Evolutionary conservation across 257 asterid genomes (phyloP), one percentile per base, ranked within the genome.

Genomic region (Salvia rosmarinus): DNA sequence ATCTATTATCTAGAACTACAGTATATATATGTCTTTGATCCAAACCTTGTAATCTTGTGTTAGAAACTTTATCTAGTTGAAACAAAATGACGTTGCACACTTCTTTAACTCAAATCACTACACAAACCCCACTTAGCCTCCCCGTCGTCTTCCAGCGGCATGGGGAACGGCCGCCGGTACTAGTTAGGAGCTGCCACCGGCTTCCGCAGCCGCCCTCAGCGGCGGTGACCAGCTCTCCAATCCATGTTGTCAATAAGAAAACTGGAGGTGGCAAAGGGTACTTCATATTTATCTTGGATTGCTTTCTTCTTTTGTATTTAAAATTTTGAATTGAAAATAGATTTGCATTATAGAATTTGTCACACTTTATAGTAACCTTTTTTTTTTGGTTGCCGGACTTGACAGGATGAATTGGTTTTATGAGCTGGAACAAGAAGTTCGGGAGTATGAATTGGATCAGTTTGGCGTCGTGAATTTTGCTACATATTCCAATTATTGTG

Each of bases 371-470:
- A 0, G 9, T 19, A 6, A 50, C 4, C 0, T 7, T 20, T 8
- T 25, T 25, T 17, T 6, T 47, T 1, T 47, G 0, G 9, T 50
- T 25, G 25, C 12, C 5, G 19, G 12, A 17, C 3, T 55, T 72
- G 2, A 11, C 64, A 75, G 79, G 70, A 75, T 67, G 74, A 75
- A 2, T 37, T 21, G 74, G 79, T 75, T 46, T 58, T 58, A 58
- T 49, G 75, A 75, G 23, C 3, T 75, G 4, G 68, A 67, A 57
- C 13, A 46, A 58, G 37, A 67, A 23, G 75, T 75, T 58, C 70
- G 70, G 5, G 57, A 58, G 2, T 49, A 75, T 34, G 79, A 75
- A 59, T 28, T 75, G 70, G 79, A 75, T 60, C 64, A 39, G n/a
- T 59, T 35, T 21, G 75, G 74, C 46, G 64, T 58, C 4, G 79